These are phyloP conservation scores for Cardiospermum halicacabum DNA, from an alignment of 345 rosid species.

Conservation along the genomic window DNA sequence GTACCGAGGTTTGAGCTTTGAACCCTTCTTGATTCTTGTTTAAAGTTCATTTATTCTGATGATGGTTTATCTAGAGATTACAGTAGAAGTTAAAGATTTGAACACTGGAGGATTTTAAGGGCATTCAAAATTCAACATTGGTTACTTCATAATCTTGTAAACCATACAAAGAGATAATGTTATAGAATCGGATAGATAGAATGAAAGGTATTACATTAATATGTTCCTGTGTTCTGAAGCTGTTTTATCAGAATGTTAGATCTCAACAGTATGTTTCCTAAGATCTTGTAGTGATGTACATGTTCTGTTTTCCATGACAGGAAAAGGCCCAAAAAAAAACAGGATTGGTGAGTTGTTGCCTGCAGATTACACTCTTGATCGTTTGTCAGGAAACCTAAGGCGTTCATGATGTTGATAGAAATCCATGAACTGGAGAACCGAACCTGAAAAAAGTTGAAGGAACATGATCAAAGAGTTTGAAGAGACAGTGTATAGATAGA, in stretches of 20 bases:
- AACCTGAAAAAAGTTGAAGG: conserved; percentile 19
- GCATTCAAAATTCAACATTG: neutral
- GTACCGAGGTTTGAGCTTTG: no score
- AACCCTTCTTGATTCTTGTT: no score
- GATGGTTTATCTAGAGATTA: neutral
- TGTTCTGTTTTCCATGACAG: neutral
- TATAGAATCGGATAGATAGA: neutral
- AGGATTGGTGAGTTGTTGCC: neutral
- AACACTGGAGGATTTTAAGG: neutral
- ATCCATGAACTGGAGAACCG: neutral
- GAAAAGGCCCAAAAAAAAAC: neutral
- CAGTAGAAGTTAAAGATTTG: neutral
- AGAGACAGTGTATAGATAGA: neutral
- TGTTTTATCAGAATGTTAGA: no score
- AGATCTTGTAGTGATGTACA: neutral
- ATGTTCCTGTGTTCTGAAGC: no score
- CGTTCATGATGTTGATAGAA: neutral
- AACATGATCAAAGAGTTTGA: neutral
- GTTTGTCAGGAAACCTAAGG: neutral
- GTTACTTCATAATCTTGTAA: neutral
- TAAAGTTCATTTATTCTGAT: no score
- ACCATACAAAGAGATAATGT: neutral
- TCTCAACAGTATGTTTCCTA: neutral
- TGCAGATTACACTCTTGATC: neutral
- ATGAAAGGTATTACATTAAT: neutral